Base-by-base conservation (phyloP, 192 early-diverging fungal genomes). In the Podochytrium sp. region DNA sequence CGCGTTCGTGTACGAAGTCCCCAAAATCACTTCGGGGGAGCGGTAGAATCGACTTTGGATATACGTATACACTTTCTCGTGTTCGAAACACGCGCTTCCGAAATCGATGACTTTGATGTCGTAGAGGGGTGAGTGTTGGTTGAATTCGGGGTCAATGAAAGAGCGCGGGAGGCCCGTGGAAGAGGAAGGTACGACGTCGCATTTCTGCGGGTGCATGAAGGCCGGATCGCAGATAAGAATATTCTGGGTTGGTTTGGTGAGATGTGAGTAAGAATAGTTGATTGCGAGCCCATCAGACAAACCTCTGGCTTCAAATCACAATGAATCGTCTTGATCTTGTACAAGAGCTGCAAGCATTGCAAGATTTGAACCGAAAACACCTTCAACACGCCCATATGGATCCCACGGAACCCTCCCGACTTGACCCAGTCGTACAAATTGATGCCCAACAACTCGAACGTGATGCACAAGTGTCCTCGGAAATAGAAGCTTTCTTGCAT, bases 61-160 rank as follows among this genome's bases (percentile, higher is more conserved):
- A 71, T 99, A 99, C 6, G 97, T 98, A 79, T 99, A 99, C 40
- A 98, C 90, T 73, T 93, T 90, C 78, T 99, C 95, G 57, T 89
- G 87, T 73, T 96, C 95, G 34, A 92, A 91, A 74, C 96, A 99
- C 77, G 92, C 93, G 71, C 91, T 93, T 42, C 97, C 97, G 76
- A 99, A 97, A 79, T 99, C 97, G 81, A 99, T 99, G 23, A 99
- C 95, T 84, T 99, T 99, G 82, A 99, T 96, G 39, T 85, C 85
- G 50, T 85, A 84, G 49, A 41, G 29, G 18, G 77, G 75, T 3
- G 14, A 32, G 35, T 37, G 58, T 18, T 72, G 67, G 65, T 86
- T 78, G 71, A 83, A 86, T 29, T 82, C 84, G 25, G 74, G 60
- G 30, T 79, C 80, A 42, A 69, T 72, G 56, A 68, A 64, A 25